phyloP scores from a whole-genome alignment of 2,329 filamentous ascomycete species.

The Cercospora sp. region DNA sequence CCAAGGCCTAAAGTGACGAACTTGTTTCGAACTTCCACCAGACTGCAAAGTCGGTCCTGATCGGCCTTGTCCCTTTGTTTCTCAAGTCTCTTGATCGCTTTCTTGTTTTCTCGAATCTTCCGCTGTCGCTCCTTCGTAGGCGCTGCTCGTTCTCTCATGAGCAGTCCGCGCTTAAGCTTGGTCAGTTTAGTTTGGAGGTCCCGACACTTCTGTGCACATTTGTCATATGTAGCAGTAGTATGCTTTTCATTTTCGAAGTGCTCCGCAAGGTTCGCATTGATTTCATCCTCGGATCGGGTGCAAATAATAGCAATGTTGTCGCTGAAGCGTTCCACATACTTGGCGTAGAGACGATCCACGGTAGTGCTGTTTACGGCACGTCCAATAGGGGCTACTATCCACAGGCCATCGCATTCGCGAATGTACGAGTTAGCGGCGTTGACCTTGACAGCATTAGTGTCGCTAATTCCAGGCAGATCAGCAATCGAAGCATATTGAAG shows the following conservation, averaged over 20 bases:
- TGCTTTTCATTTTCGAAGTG: neutral
- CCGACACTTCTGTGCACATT: neutral
- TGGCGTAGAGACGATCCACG: slow-evolving; percentile 4
- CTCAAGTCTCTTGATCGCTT: too few species aligned
- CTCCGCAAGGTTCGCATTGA: neutral
- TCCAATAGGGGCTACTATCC: slow-evolving; percentile 16
- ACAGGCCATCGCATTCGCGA: slow-evolving; percentile 18
- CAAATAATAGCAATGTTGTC: slow-evolving; percentile 13
- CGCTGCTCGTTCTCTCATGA: neutral
- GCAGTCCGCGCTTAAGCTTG: neutral
- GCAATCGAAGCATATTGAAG: slow-evolving; percentile 14
- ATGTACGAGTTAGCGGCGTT: slow-evolving; percentile 6
- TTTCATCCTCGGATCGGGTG: slow-evolving; percentile 15
- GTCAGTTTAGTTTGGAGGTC: neutral
- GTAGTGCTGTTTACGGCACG: slow-evolving; percentile 15
- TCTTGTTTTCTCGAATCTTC: neutral
- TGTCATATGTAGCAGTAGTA: neutral
- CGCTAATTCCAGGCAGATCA: slow-evolving; percentile 24
- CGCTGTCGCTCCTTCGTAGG: neutral
- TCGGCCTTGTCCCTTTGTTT: neutral
- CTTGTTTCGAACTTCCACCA: neutral
- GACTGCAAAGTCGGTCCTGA: neutral
- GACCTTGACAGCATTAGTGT: slow-evolving; percentile 20
- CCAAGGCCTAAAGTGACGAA: neutral
- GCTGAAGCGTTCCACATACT: slow-evolving; percentile 11